These are phyloP conservation scores for Avicennia marina DNA, from an alignment of 257 asterid species.

Conservation along the genomic window DNA sequence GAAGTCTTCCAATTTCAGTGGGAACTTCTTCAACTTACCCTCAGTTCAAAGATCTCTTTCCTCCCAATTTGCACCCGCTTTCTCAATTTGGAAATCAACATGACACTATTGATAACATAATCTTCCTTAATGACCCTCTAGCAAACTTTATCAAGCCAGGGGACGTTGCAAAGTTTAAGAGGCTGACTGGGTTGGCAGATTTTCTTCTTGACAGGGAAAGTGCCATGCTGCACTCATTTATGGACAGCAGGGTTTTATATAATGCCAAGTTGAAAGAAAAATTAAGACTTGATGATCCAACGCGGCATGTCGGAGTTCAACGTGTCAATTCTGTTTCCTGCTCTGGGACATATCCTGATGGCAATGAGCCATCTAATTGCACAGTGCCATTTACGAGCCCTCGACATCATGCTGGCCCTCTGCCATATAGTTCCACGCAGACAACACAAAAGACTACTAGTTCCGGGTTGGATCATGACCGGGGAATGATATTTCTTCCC, in stretches of 20 bases:
- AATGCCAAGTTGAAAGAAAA: constrained; percentile 14
- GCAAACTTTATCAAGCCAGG: constrained; percentile 26
- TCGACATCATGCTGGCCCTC: constrained; percentile 12
- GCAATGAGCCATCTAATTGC: constrained; percentile 5
- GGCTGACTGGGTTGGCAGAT: constrained; percentile 45
- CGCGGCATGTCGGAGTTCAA: constrained; percentile 7
- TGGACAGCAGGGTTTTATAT: constrained; percentile 14
- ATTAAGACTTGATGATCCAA: constrained; percentile 4
- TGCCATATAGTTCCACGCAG: constrained; percentile 5
- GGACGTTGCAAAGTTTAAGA: constrained; percentile 45
- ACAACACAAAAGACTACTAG: constrained; percentile 20
- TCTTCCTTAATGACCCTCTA: constrained; percentile 42
- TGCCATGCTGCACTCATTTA: constrained; percentile 17
- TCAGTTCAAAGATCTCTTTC: constrained; percentile 50
- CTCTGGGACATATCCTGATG: constrained; percentile 1
- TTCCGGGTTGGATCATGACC: constrained; percentile 25
- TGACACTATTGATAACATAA: constrained; percentile 37
- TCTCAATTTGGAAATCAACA: constrained; percentile 18
- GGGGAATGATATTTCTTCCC: constrained; percentile 55
- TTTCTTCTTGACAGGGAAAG: constrained; percentile 34
- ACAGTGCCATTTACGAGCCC: constrained; percentile 15
- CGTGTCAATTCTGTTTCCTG: constrained; percentile 11
- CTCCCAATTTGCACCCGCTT: constrained; percentile 41
- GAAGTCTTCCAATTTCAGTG: constrained; percentile 31
- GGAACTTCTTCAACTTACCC: constrained; percentile 22